A percentile compares a stretch with the other conserved stretches of the same genome.
Evolutionary conservation across 768 basidiomycete species (phyloP).

Genomic region (Pisolithus sp.): DNA sequence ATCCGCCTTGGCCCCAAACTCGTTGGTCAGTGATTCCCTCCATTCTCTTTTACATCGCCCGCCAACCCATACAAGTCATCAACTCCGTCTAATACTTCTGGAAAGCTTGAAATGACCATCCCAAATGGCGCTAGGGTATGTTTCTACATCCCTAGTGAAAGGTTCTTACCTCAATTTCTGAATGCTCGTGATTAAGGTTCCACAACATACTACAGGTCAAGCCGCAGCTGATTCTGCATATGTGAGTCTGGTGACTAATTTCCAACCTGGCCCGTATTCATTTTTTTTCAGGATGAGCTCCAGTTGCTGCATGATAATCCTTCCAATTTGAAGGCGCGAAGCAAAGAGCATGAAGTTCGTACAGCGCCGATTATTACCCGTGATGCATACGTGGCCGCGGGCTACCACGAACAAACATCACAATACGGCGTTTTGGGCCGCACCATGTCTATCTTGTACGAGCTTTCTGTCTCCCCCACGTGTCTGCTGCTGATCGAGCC

Average conservation of each 20-base stretch:
- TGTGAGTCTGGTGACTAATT: constrained; percentile 12
- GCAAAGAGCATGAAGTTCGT: constrained; percentile 26
- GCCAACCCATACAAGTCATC: constrained; percentile 10
- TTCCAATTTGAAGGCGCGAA: constrained; percentile 15
- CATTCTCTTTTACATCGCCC: constrained; percentile 3
- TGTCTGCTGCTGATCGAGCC: neutral
- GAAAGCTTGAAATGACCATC: neutral
- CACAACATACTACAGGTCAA: neutral
- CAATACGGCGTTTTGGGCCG: constrained; percentile 65
- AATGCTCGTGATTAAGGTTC: constrained; percentile 4
- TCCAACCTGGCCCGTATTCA: neutral
- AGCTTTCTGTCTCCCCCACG: neutral
- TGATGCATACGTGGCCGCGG: constrained; percentile 37
- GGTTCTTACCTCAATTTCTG: neutral
- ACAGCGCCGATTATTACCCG: constrained; percentile 50
- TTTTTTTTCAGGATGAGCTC: constrained; percentile 23
- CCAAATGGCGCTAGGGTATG: neutral
- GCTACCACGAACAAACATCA: constrained; percentile 26
- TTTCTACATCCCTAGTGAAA: neutral
- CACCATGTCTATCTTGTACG: constrained; percentile 40
- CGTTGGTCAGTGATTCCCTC: constrained; percentile 12
- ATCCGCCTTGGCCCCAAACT: neutral
- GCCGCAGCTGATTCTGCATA: constrained; percentile 12
- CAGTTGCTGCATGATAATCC: constrained; percentile 23
- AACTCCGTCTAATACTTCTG: neutral